These are phyloP conservation scores for Pestalotiopsis sp. DNA, from an alignment of 2,329 filamentous ascomycete species.

Conservation along the genomic window DNA sequence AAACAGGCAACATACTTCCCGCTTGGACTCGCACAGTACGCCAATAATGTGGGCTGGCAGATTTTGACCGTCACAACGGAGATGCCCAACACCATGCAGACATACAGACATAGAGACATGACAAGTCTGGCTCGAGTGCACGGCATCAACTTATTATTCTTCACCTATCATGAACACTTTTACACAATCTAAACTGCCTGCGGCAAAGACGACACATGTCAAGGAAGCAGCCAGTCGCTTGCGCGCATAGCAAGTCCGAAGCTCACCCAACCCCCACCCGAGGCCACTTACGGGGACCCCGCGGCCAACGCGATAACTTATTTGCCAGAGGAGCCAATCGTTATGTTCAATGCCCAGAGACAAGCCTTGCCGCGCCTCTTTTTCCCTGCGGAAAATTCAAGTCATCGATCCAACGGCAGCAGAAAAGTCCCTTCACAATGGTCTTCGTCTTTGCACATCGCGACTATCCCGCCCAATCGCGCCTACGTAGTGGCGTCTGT, in stretches of 20 bases:
- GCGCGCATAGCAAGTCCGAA: not conserved
- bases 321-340: not conserved
- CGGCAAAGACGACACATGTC: not conserved
- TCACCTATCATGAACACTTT: no score
- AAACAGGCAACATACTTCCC: not conserved
- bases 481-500: not conserved
- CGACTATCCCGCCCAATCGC: slow-evolving; percentile 10
- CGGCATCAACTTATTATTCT: no score
- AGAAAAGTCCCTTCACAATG: not conserved
- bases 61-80: no score
- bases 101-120: no score
- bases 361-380: slow-evolving; percentile 6
- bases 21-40: not conserved
- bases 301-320: not conserved
- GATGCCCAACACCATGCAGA: no score
- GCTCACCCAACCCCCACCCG: not conserved
- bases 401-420: not conserved
- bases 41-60: not conserved
- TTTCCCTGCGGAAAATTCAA: not conserved
- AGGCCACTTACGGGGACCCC: slow-evolving; percentile 1
- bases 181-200: not conserved
- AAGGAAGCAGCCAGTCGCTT: not conserved
- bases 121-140: no score
- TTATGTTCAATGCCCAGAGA: not conserved
- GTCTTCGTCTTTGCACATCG: not conserved